phyloP scores from a whole-genome alignment of 2,329 filamentous ascomycete species.

The Penicillium crustosum region DNA sequence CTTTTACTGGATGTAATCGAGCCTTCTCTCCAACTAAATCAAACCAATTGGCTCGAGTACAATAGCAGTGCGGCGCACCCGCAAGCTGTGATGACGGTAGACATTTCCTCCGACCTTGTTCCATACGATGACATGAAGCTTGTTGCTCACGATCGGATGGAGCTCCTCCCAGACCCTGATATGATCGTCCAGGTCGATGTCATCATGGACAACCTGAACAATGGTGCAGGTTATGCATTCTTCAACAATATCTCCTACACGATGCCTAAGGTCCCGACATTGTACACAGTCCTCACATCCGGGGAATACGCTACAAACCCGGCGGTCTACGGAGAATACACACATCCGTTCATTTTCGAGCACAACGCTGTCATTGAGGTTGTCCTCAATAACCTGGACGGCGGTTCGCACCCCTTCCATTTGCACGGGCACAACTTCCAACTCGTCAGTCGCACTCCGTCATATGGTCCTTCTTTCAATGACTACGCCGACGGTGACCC shows the following conservation, averaged over 20 bases:
- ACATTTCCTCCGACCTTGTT: slow-evolving; percentile 52
- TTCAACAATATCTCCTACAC: slow-evolving; percentile 32
- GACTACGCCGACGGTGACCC: slow-evolving; percentile 44
- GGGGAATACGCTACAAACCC: slow-evolving; percentile 56
- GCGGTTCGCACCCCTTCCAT: slow-evolving; percentile 50
- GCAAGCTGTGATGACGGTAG: slow-evolving; percentile 29
- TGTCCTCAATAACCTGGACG: slow-evolving; percentile 46
- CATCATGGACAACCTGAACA: slow-evolving; percentile 66
- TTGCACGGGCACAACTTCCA: slow-evolving; percentile 66
- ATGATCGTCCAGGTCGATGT: slow-evolving; percentile 56
- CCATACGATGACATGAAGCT: slow-evolving; percentile 73
- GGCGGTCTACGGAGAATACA: slow-evolving; percentile 64
- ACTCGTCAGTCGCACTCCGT: slow-evolving; percentile 58
- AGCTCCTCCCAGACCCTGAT: slow-evolving; percentile 62
- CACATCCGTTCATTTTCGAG: slow-evolving; percentile 51
- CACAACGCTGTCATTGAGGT: slow-evolving; percentile 46
- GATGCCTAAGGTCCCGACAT: slow-evolving; percentile 25
- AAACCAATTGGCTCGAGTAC: slow-evolving; percentile 65
- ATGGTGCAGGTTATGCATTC: slow-evolving; percentile 58
- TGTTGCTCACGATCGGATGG: slow-evolving; percentile 65
- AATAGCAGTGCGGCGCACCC: slow-evolving; percentile 49
- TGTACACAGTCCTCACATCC: slow-evolving; percentile 30
- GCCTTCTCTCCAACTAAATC: slow-evolving; percentile 34
- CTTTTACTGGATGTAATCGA: slow-evolving; percentile 36
- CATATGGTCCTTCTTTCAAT: slow-evolving; percentile 59